Evolutionary conservation across 305 asterid species (phyloP).

Genomic region (Plantago rigida): DNA sequence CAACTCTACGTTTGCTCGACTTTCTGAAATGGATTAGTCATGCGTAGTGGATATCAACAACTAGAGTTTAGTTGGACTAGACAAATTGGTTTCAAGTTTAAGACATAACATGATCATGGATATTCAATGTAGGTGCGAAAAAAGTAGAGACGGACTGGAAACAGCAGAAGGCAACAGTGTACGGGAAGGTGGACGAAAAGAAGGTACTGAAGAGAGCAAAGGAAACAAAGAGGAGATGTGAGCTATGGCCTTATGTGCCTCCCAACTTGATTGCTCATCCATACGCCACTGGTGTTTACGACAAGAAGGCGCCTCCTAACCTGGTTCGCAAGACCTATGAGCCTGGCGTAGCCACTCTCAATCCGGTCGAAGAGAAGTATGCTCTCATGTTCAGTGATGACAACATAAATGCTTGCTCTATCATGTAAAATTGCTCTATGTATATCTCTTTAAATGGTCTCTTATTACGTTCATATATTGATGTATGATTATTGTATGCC

Average conservation of each 20-base stretch:
- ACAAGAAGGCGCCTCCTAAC: constrained; percentile 76
- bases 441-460: background rate
- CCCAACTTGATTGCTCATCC: constrained; percentile 64
- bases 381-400: constrained; percentile 73
- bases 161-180: constrained; percentile 64
- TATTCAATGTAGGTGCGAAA: constrained; percentile 43
- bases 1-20: too few species aligned
- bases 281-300: constrained; percentile 61
- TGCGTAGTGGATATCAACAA: too few species aligned
- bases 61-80: too few species aligned
- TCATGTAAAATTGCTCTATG: constrained; percentile 37
- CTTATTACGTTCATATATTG: background rate
- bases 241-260: constrained; percentile 77
- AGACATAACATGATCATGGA: background rate
- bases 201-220: constrained; percentile 64
- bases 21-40: too few species aligned
- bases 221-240: constrained; percentile 53
- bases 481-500: too few species aligned
- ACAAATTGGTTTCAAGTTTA: too few species aligned
- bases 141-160: constrained; percentile 67
- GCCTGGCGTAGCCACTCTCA: constrained; percentile 56
- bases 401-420: constrained; percentile 58
- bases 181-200: constrained; percentile 62
- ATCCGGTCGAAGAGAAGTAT: constrained; percentile 60
- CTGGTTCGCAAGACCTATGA: constrained; percentile 49